phyloP scores from a whole-genome alignment of 2,329 filamentous ascomycete genomes.

The Nigrospora osmanthi region DNA sequence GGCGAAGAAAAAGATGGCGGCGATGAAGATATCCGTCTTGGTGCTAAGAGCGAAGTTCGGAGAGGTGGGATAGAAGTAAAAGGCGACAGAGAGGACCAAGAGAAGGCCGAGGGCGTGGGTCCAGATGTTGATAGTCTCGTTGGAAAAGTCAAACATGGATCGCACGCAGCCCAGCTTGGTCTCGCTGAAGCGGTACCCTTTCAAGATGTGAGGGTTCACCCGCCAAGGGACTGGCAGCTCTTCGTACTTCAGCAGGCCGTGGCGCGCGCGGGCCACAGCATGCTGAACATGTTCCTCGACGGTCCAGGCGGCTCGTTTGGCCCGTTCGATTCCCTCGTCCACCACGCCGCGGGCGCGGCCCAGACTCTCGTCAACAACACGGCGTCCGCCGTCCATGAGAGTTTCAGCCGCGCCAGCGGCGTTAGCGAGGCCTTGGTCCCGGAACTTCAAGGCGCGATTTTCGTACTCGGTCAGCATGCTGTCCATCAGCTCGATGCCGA shows the following conservation, averaged over 20 bases:
- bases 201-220: constrained; percentile 87
- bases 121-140: constrained; percentile 98
- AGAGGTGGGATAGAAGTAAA: constrained; percentile 91
- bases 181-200: constrained; percentile 89
- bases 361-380: constrained; percentile 73
- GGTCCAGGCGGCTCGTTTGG: constrained; percentile 72
- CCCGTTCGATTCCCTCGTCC: constrained; percentile 74
- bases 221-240: constrained; percentile 89
- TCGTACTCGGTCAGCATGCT: constrained; percentile 81
- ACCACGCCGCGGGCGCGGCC: constrained; percentile 68
- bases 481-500: constrained; percentile 82
- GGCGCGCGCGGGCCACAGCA: constrained; percentile 65
- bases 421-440: constrained; percentile 64
- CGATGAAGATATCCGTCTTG: constrained; percentile 83
- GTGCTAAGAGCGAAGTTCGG: constrained; percentile 81
- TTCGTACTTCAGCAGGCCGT: constrained; percentile 80
- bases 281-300: constrained; percentile 79
- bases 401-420: constrained; percentile 60
- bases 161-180: constrained; percentile 83
- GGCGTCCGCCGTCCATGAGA: constrained; percentile 70
- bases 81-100: constrained; percentile 78
- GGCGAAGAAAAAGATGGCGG: constrained; percentile 91
- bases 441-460: constrained; percentile 68
- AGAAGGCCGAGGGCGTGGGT: constrained; percentile 86
- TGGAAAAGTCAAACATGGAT: constrained; percentile 78